Conservation (phyloP, 2,329 filamentous ascomycete species). For the Rhynchosporium graminicola region DNA sequence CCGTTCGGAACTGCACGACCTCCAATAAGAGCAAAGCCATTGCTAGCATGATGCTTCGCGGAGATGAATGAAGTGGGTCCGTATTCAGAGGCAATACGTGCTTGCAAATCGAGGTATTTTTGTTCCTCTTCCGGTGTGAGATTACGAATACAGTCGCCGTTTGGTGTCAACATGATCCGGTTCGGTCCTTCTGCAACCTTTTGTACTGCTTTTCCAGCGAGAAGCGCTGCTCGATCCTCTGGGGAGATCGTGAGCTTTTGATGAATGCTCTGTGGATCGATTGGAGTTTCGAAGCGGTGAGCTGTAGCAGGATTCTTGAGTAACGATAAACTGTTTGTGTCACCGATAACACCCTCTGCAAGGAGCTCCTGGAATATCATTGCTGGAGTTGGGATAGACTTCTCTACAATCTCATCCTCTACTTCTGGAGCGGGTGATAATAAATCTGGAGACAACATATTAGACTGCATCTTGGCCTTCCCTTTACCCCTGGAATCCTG, state of each 20-base stretch:
- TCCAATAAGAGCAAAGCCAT: constrained; percentile 63
- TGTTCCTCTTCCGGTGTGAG: constrained; percentile 69
- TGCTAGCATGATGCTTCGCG: constrained; percentile 54
- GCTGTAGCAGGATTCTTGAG: constrained; percentile 43
- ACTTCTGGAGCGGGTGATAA: constrained; percentile 28
- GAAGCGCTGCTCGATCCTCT: constrained; percentile 56
- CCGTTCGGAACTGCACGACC: constrained; percentile 66
- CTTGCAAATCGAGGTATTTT: constrained; percentile 69
- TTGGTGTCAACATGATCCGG: constrained; percentile 72
- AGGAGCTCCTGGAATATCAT: constrained; percentile 45
- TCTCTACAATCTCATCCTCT: constrained; percentile 37
- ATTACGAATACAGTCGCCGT: constrained; percentile 75
- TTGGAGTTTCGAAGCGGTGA: constrained; percentile 40
- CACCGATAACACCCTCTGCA: constrained; percentile 40
- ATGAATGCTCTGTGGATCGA: constrained; percentile 32
- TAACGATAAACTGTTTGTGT: constrained; percentile 44
- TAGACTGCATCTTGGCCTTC: constrained; percentile 34
- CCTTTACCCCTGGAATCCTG: constrained; percentile 30
- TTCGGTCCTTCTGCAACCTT: constrained; percentile 62
- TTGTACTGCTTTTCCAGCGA: constrained; percentile 58
- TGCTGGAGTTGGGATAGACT: constrained; percentile 37
- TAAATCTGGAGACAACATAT: constrained; percentile 25
- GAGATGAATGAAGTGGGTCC: constrained; percentile 59
- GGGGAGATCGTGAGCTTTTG: constrained; percentile 51
- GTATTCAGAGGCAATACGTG: constrained; percentile 53